These are phyloP conservation scores for Calonectria crousiana DNA, from an alignment of 2,329 filamentous ascomycete genomes.

Conservation along the genomic window DNA sequence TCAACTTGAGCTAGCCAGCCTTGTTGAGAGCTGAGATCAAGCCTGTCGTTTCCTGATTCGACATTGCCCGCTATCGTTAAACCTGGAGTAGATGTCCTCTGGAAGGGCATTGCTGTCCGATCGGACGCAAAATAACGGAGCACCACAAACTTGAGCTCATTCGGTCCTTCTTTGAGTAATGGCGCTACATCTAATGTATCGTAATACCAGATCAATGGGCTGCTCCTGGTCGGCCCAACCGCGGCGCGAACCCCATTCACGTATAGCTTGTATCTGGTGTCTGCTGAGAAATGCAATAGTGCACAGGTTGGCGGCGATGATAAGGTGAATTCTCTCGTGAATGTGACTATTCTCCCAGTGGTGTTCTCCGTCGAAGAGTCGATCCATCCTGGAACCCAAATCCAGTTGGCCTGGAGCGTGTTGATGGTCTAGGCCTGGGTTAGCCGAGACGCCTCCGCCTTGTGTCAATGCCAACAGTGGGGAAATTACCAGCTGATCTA, in stretches of 20 bases:
- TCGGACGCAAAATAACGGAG: constrained; percentile 29
- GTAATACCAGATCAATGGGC: constrained; percentile 41
- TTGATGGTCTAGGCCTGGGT: constrained; percentile 44
- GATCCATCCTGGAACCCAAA: constrained; percentile 50
- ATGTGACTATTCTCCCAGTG: constrained; percentile 32
- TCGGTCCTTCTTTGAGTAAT: constrained; percentile 29
- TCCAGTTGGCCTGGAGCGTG: constrained; percentile 53
- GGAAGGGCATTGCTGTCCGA: constrained; percentile 28
- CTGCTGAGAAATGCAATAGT: constrained; percentile 38
- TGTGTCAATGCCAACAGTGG: neutral
- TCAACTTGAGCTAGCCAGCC: constrained; percentile 24
- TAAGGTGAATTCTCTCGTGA: constrained; percentile 25
- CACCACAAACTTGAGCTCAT: constrained; percentile 28
- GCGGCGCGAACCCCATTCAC: constrained; percentile 35
- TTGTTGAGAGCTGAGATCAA: constrained; percentile 11
- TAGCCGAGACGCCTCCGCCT: neutral
- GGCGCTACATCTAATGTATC: constrained; percentile 40
- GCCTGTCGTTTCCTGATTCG: neutral
- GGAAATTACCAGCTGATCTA: constrained; percentile 14
- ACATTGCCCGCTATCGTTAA: constrained; percentile 18
- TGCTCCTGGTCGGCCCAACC: constrained; percentile 41
- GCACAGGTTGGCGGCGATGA: neutral
- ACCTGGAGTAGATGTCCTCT: constrained; percentile 26
- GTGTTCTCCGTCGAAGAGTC: constrained; percentile 29
- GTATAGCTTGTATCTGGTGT: constrained; percentile 43